These are phyloP conservation scores for Leucaena leucocephala DNA, from an alignment of 306 rosid genomes.

Conservation along the genomic window DNA sequence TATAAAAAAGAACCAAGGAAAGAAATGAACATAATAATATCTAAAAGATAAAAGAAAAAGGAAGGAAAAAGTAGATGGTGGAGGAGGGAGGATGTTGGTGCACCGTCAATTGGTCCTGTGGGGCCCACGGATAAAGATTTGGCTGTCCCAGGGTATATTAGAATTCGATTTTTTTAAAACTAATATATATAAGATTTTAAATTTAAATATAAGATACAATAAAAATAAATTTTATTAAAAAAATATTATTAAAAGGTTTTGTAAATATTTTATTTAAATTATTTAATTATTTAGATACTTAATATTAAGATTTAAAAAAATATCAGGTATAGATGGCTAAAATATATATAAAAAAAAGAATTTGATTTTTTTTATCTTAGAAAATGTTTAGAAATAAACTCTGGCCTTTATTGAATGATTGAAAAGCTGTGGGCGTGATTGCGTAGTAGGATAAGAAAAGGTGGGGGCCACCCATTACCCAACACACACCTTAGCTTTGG, in stretches of 20 bases:
- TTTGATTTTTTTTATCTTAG: no score
- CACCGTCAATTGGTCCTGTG: conserved; percentile 69
- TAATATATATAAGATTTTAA: no score
- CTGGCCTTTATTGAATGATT: conserved; percentile 29
- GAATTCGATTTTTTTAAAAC: background rate
- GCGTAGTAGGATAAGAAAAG: conserved; percentile 35
- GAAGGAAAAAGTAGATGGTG: conserved; percentile 54
- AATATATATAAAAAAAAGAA: background rate
- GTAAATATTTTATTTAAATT: no score
- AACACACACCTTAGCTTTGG: background rate
- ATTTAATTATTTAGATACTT: no score
- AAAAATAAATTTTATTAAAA: no score
- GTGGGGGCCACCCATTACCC: conserved; percentile 55
- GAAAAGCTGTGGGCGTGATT: conserved; percentile 51
- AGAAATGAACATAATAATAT: background rate
- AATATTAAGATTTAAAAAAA: no score
- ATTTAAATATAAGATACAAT: no score
- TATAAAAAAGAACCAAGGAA: no score
- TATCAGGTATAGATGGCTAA: no score
- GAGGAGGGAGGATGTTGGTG: conserved; percentile 52
- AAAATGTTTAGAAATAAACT: background rate
- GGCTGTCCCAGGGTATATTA: conserved; percentile 38
- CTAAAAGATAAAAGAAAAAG: background rate
- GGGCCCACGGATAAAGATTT: conserved; percentile 51
- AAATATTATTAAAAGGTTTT: no score